Evolutionary conservation across 495 filamentous ascomycete species (phyloP), one percentile per base, ranked within the genome.

Genomic region (Aspergillus indologenus): DNA sequence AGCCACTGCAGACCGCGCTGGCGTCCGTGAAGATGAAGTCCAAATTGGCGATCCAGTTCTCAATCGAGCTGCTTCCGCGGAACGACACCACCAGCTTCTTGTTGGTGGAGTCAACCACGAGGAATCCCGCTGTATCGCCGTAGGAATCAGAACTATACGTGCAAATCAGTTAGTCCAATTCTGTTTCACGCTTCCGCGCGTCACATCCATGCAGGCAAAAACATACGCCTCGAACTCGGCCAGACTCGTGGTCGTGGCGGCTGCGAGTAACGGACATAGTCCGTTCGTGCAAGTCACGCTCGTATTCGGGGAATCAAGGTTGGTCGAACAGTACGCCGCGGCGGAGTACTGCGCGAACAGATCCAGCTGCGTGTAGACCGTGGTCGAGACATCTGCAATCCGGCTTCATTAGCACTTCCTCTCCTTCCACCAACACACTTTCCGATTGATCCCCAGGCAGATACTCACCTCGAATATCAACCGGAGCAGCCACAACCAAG

Each of bases 281-380:
- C 70, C 75, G 7, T 71, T 59, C 0, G 68, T 57, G 69, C 91
- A 95, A 14, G 77, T 77, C 19, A 92, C 57, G 14, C 72, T 71
- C 15, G 70, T 67, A n/a, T 69, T 69, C 12, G 73, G 61, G 6
- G 80, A 69, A 45, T 79, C 78, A 52, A 68, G 45, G 54, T 86
- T 78, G 44, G 56, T 75, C 40, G 82, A 75, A 69, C 90, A 94
- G 69, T 90, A 91, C 5, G 85, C 74, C 0, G 89, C 87, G 0
- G 79, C 86, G 1, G 89, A 75, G 68, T 87, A 93, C 65, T 93
- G 83, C 17, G 86, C 81, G 66, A 81, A 89, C 60, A 90, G 74
- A 4, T 78, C 71, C 47, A 93, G 72, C 44, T 81, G 74, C 21
- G 67, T 49, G 9, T 73, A 48, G 22, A 65, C 62, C 23, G 58